Evolutionary conservation across 371 early-diverging fungal species (phyloP), one percentile per base, ranked within the genome.

Genomic region (Gilbertella persicaria): DNA sequence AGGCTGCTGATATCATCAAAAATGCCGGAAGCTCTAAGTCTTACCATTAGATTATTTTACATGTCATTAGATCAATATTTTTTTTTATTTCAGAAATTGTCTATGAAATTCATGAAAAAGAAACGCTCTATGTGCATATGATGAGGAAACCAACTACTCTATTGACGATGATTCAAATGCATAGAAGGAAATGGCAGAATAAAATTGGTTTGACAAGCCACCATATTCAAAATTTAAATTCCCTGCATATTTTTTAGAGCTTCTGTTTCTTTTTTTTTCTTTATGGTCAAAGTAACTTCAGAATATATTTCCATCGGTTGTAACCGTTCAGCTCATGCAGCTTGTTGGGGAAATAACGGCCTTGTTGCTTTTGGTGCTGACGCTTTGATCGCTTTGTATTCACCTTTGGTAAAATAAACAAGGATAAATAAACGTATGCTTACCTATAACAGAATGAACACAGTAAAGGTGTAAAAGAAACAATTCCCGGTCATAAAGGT

Each of bases 401-500:
- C 82, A 44, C 92, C 93, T 16, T 62, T 83, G 69, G 89, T 89
- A 77, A 63, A 45, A 4, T 45, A 43, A 14, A 38, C 4, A n/a
- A 38, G 13, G n/a, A 13, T 33, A 40, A 38, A 24, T 13, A 2
- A 21, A 23, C 4, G n/a, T 25, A 37, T 37, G 20, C 30, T 41
- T 13, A 21, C 6, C 21, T 14, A 21, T 14, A 26, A 35, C 49
- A 88, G 87, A 78, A 87, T 50, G 43, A 67, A 10, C 36, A 56
- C 16, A 68, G 64, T 43, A 55, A 58, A 30, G 91, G 92, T 0
- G 71, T 92, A 9, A 54, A 58, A 2, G 65, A 75, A 6, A 91
- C 95, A 12, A 70, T 94, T 10, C 81, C 74, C 4, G 96, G 94
- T 5, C 95, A 95, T 55, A 82, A 66, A n/a, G 83, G 69, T 19